phyloP scores from a whole-genome alignment of 1,284 basidiomycete genomes.

The Trichosporon sp. region DNA sequence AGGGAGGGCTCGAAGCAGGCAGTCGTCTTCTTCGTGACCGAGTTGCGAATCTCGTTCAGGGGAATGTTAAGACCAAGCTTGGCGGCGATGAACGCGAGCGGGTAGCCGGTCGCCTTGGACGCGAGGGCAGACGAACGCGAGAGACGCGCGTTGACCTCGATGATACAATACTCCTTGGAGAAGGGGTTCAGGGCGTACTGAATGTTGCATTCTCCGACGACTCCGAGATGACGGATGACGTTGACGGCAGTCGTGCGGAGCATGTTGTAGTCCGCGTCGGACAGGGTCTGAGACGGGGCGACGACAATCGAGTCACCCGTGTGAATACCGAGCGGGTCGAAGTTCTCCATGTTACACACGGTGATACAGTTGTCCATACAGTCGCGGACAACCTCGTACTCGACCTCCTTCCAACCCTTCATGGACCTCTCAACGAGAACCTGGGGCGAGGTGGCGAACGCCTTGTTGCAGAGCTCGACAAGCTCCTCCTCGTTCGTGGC shows the following conservation, averaged over 20 bases:
- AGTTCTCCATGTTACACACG: conserved; percentile 99
- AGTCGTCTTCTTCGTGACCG: conserved; percentile 91
- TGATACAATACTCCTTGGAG: conserved; percentile 97
- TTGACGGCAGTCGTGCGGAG: conserved; percentile 96
- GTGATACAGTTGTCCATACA: conserved; percentile 93
- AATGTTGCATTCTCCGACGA: conserved; percentile 96
- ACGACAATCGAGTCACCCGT: conserved; percentile 99
- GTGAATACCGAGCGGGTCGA: conserved; percentile 97
- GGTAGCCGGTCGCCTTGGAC: conserved; percentile 98
- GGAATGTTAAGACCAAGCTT: conserved; percentile 96
- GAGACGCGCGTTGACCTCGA: conserved; percentile 99
- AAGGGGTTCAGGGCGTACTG: conserved; percentile 96
- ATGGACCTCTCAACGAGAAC: conserved; percentile 97
- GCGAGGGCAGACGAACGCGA: conserved; percentile 97
- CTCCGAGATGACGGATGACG: conserved; percentile 94
- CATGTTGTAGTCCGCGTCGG: conserved; percentile 99
- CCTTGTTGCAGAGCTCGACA: conserved; percentile 82
- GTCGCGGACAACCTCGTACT: conserved; percentile 99
- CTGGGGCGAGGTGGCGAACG: conserved; percentile 95
- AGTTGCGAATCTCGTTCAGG: conserved; percentile 96
- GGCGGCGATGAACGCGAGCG: conserved; percentile 96
- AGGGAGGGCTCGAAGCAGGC: conserved; percentile 98
- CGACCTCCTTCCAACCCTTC: conserved; percentile 99
- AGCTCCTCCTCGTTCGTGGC: conserved; percentile 87
- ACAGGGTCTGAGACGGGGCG: conserved; percentile 95